Conservation (phyloP, 495 filamentous ascomycete species). For the Geoglossum glabrum region DNA sequence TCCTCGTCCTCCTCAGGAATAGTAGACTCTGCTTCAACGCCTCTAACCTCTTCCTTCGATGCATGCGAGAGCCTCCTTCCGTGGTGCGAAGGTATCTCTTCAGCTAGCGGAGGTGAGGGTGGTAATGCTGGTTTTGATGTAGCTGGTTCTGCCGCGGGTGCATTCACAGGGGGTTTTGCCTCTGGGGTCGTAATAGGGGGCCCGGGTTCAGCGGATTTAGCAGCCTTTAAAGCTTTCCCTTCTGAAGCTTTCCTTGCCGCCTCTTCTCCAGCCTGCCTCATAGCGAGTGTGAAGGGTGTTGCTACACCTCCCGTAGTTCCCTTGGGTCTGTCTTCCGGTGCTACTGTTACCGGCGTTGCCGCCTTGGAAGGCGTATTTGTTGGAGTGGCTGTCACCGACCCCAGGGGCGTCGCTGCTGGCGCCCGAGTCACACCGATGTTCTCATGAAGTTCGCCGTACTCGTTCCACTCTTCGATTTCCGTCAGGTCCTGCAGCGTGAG, state of each 20-base stretch:
- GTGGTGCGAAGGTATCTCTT: not conserved
- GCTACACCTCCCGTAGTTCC: slow-evolving; percentile 8
- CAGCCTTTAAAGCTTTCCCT: not conserved
- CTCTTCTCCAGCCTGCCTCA: slow-evolving; percentile 46
- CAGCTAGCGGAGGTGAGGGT: not conserved
- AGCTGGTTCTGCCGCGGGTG: not conserved
- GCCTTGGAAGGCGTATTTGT: slow-evolving; percentile 13
- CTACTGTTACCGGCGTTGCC: not conserved
- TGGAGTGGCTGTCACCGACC: slow-evolving; percentile 12
- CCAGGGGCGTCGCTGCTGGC: slow-evolving; percentile 30
- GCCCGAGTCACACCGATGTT: slow-evolving; percentile 33
- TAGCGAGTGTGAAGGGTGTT: slow-evolving; percentile 26
- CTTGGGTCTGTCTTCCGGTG: slow-evolving; percentile 10
- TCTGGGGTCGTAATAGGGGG: not conserved
- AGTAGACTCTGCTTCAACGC: not conserved
- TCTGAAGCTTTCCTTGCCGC: slow-evolving; percentile 39
- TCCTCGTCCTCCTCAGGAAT: slow-evolving; percentile 1
- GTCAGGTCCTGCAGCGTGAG: slow-evolving; percentile 50
- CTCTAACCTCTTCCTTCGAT: not conserved
- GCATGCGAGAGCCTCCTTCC: not conserved
- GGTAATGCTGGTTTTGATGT: not conserved
- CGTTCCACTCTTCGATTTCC: slow-evolving; percentile 96
- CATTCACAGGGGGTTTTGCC: not conserved
- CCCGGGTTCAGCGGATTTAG: not conserved
- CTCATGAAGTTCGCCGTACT: slow-evolving; percentile 86